phyloP scores from a whole-genome alignment of 2,329 filamentous ascomycete species.

The Cucurbitaria berberidis region DNA sequence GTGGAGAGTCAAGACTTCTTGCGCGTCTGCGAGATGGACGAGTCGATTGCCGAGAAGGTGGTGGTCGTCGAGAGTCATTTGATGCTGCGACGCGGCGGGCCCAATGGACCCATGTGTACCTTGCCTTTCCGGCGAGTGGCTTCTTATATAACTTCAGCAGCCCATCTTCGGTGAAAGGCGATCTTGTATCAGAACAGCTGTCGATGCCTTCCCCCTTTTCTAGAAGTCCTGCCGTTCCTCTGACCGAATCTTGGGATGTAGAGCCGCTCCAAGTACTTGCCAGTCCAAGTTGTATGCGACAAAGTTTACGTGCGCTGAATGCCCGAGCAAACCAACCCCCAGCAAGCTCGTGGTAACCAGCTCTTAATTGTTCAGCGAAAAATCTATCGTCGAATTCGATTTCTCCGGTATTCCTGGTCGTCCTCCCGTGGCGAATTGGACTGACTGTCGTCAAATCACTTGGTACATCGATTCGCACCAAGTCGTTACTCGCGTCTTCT shows the following conservation, averaged over 20 bases:
- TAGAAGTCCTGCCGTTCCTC: constrained; percentile 13
- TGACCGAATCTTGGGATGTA: not conserved
- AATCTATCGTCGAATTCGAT: constrained; percentile 38
- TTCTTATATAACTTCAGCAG: constrained; percentile 44
- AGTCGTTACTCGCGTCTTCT: not conserved
- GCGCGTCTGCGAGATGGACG: constrained; percentile 2
- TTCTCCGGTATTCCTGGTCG: not conserved
- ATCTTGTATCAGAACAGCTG: constrained; percentile 1
- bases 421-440: not conserved
- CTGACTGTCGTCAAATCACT: constrained; percentile 14
- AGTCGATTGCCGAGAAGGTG: not conserved
- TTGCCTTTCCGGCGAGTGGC: constrained; percentile 42
- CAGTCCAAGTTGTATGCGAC: constrained; percentile 24
- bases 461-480: constrained; percentile 20
- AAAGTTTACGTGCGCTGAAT: constrained; percentile 30
- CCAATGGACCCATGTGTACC: constrained; percentile 55
- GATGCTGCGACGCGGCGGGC: constrained; percentile 40
- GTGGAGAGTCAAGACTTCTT: constrained; percentile 3
- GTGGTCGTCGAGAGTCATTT: constrained; percentile 6
- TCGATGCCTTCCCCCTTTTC: constrained; percentile 17
- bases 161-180: constrained; percentile 48
- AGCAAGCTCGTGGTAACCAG: constrained; percentile 23
- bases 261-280: constrained; percentile 27
- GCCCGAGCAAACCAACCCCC: constrained; percentile 27
- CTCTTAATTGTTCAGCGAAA: constrained; percentile 26